phyloP scores from a whole-genome alignment of 2,329 filamentous ascomycete genomes.

The Bipolaris bicolor region DNA sequence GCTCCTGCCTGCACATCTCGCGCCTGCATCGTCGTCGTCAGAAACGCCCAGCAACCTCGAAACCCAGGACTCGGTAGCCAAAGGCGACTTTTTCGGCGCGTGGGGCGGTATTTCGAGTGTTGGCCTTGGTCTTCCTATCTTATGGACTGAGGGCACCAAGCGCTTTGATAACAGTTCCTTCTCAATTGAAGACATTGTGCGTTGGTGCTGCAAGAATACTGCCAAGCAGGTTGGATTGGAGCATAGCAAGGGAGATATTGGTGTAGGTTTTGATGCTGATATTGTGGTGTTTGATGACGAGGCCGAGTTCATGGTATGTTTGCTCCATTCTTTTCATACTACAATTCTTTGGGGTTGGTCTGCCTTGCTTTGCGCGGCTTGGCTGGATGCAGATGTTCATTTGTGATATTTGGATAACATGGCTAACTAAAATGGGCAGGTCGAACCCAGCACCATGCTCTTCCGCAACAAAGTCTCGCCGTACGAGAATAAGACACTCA shows the following conservation, averaged over 20 bases:
- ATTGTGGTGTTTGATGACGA: slow-evolving; percentile 89
- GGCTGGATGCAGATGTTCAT: too few relatives aligned
- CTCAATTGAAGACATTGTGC: slow-evolving; percentile 77
- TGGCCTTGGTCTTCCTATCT: slow-evolving; percentile 86
- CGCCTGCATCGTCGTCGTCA: slow-evolving; percentile 52
- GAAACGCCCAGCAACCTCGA: slow-evolving; percentile 35
- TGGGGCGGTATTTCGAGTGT: slow-evolving; percentile 98
- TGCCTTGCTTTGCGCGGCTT: too few relatives aligned
- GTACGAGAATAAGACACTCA: slow-evolving; percentile 81
- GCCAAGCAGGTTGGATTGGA: slow-evolving; percentile 85
- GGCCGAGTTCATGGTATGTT: slow-evolving; percentile 73
- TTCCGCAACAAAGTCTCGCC: slow-evolving; percentile 94
- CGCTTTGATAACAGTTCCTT: slow-evolving; percentile 57
- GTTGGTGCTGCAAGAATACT: slow-evolving; percentile 85
- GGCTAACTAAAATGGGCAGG: slow-evolving; percentile 20
- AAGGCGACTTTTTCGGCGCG: slow-evolving; percentile 90
- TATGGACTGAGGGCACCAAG: slow-evolving; percentile 77
- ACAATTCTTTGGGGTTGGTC: too few relatives aligned
- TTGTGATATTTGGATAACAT: too few relatives aligned
- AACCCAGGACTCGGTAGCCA: slow-evolving; percentile 4
- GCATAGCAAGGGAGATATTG: slow-evolving; percentile 79
- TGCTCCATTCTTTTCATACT: neutral
- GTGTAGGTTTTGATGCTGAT: slow-evolving; percentile 84
- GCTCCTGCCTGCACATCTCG: slow-evolving; percentile 76
- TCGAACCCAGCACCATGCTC: slow-evolving; percentile 76